A percentile compares a stretch with the other conserved stretches of the same genome.
phyloP scores from a whole-genome alignment of 441 rosid genomes.

The Aquilaria agallochum region DNA sequence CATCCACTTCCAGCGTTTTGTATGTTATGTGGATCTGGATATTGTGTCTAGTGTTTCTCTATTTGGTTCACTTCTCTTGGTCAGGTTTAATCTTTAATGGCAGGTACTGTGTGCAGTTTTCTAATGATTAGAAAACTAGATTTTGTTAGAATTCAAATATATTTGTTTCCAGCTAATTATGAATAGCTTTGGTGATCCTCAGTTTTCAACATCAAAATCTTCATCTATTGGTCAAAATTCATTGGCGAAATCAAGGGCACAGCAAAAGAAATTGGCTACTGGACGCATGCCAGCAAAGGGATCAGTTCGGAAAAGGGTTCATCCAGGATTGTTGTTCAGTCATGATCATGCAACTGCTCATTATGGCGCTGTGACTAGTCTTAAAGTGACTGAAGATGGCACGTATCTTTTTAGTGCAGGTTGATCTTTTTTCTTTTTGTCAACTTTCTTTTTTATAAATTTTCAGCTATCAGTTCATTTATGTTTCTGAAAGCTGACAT shows the following conservation, averaged over 20 bases:
- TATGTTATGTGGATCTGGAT: too few species aligned
- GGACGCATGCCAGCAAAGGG: slow-evolving; percentile 51
- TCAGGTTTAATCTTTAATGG: too few species aligned
- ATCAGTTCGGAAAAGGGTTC: slow-evolving; percentile 59
- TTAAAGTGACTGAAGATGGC: slow-evolving; percentile 78
- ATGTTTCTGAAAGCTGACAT: too few species aligned
- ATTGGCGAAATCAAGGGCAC: slow-evolving; percentile 30
- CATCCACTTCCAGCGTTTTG: too few species aligned
- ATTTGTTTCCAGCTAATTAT: too few species aligned
- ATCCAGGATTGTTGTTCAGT: slow-evolving; percentile 80
- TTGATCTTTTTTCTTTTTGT: slow-evolving; percentile 22
- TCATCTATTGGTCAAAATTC: slow-evolving; percentile 34
- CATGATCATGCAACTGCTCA: slow-evolving; percentile 92
- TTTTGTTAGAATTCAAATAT: too few species aligned
- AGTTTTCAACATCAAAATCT: slow-evolving; percentile 49
- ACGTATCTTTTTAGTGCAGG: slow-evolving; percentile 97
- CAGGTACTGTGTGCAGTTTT: too few species aligned
- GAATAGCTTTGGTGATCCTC: slow-evolving; percentile 1
- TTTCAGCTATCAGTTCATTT: too few species aligned
- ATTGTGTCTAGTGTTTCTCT: too few species aligned
- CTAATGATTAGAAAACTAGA: too few species aligned
- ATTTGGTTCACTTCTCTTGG: too few species aligned
- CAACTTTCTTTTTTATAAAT: neutral
- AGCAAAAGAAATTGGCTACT: slow-evolving; percentile 41
- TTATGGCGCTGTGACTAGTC: slow-evolving; percentile 87